Conservation (phyloP, 1,284 basidiomycete species). For the Apiotrichum laibachii region DNA sequence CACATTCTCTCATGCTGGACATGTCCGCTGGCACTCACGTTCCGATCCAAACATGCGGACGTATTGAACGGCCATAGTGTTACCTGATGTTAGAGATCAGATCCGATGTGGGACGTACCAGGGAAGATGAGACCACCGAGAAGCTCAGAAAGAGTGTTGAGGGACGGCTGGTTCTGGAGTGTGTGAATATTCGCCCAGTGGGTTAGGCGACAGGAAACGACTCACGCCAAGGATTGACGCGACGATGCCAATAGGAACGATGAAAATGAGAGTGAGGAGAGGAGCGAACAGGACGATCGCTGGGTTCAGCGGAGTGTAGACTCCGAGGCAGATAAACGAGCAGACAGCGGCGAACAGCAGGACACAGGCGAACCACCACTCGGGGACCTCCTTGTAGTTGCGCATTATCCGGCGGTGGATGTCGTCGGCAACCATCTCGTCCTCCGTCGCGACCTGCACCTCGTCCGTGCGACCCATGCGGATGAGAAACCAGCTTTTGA, state of each 20-base stretch:
- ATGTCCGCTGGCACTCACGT: no score
- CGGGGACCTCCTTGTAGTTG: constrained; percentile 56
- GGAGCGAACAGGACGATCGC: constrained; percentile 16
- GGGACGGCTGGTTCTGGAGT: no score
- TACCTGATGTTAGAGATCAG: no score
- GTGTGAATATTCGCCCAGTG: no score
- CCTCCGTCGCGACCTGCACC: not conserved
- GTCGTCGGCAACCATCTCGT: constrained; percentile 16
- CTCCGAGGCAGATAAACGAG: constrained; percentile 13
- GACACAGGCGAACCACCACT: constrained; percentile 19
- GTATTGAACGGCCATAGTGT: constrained; percentile 38
- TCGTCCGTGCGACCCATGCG: no score
- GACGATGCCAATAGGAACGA: constrained; percentile 55
- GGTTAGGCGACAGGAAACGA: no score
- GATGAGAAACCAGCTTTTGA: no score
- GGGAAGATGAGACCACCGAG: no score
- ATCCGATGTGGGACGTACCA: no score
- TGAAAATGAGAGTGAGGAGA: constrained; percentile 12
- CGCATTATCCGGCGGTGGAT: constrained; percentile 33
- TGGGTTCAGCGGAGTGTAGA: constrained; percentile 12
- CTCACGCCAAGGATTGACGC: no score
- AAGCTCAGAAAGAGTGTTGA: not conserved
- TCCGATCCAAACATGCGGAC: not conserved
- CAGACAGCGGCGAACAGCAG: constrained; percentile 9
- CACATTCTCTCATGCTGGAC: no score